Percentiles rank a stretch among this genome's conserved stretches.
Evolutionary conservation across 2,329 filamentous ascomycete genomes (phyloP).

Genomic region (Aspergillus uvarum): DNA sequence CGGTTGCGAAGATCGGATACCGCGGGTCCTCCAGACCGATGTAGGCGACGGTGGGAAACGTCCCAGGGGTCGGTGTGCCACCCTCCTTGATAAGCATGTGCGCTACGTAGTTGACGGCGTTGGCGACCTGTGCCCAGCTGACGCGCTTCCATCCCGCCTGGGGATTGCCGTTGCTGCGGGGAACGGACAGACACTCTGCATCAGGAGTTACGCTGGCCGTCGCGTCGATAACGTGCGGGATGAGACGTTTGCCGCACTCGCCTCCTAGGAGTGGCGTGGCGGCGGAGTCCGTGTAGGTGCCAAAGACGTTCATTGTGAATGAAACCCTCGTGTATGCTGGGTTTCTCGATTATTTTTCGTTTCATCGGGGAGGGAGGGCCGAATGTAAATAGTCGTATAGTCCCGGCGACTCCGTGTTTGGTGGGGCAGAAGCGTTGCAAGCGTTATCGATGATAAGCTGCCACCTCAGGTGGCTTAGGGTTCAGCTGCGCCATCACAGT

Average conservation of each 20-base stretch:
- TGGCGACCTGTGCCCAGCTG: conserved; percentile 10
- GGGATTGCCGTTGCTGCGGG: neutral
- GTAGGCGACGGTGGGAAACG: conserved; percentile 9
- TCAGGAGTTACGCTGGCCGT: conserved; percentile 1
- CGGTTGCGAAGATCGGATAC: conserved; percentile 10
- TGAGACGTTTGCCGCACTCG: conserved; percentile 5
- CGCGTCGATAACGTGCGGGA: conserved; percentile 1
- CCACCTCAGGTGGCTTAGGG: neutral
- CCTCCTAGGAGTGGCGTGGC: neutral
- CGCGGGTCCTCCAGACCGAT: conserved; percentile 10
- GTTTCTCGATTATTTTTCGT: too few species aligned
- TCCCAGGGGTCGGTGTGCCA: neutral
- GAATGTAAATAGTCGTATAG: too few species aligned
- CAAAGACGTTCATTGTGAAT: conserved; percentile 4
- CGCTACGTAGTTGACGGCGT: conserved; percentile 9
- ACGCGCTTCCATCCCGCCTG: conserved; percentile 5
- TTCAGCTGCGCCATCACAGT: neutral
- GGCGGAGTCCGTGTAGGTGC: neutral
- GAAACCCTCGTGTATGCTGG: neutral
- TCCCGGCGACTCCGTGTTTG: neutral
- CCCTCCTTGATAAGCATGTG: conserved; percentile 4
- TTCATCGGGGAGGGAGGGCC: too few species aligned
- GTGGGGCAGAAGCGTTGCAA: too few species aligned
- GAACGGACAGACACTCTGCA: conserved; percentile 2
- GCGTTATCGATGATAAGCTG: too few species aligned